These are phyloP conservation scores for Clathrus columnatus DNA, from an alignment of 768 basidiomycete genomes.

Conservation along the genomic window DNA sequence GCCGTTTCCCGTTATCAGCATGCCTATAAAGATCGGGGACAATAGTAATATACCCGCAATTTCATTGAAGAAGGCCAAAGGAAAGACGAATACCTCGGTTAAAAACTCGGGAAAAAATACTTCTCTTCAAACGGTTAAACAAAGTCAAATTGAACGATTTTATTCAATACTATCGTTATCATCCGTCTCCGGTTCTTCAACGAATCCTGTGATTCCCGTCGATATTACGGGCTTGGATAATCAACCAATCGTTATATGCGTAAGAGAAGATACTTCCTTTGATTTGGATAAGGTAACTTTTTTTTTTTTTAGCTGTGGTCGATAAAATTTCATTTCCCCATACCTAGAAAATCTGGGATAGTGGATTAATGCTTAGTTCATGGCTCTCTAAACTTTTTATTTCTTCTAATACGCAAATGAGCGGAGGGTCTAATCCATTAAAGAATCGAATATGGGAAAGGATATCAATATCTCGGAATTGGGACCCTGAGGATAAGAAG, in stretches of 20 bases:
- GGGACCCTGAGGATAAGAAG: not conserved
- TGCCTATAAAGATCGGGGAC: constrained; percentile 43
- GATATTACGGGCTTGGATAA: not conserved
- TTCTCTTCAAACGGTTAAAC: constrained; percentile 33
- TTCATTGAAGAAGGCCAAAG: not conserved
- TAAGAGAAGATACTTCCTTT: constrained; percentile 79
- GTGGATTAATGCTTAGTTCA: constrained; percentile 76
- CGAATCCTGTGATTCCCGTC: not conserved
- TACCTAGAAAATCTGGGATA: constrained; percentile 91
- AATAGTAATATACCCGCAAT: not conserved
- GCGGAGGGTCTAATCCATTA: not conserved
- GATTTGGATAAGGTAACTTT: constrained; percentile 81
- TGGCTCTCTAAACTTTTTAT: constrained; percentile 44
- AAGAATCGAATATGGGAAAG: not conserved
- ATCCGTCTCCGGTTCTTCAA: not conserved
- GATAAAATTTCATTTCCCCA: not conserved
- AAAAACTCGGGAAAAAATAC: not conserved
- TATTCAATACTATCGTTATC: constrained; percentile 32
- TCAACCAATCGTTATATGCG: constrained; percentile 27
- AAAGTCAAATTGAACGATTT: constrained; percentile 56
- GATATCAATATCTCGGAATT: not conserved
- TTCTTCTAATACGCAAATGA: not conserved
- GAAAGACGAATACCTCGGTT: not conserved
- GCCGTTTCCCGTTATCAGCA: constrained; percentile 58
- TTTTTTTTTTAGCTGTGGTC: not conserved